A percentile compares a stretch with the other conserved stretches of the same genome.
These are phyloP conservation scores for Vigna nakashimae DNA, from an alignment of 306 rosid genomes.

Conservation along the genomic window DNA sequence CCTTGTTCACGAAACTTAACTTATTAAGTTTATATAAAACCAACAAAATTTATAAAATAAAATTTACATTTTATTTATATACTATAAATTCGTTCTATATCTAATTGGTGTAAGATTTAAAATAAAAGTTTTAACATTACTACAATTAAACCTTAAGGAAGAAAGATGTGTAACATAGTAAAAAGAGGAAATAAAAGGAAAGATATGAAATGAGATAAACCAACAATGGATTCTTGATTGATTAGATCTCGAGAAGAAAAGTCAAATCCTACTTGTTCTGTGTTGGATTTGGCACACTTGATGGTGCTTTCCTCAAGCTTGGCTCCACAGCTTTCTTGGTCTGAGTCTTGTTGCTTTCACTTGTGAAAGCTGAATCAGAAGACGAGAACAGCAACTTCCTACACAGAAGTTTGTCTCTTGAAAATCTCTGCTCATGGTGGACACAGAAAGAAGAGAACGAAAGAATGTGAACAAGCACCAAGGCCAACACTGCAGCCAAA, in stretches of 20 bases:
- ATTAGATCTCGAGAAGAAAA: not conserved
- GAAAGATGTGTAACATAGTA: not conserved
- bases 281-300: conserved; percentile 60
- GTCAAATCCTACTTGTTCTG: conserved; percentile 55
- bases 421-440: conserved; percentile 41
- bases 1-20: not conserved
- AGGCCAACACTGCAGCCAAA: conserved; percentile 47
- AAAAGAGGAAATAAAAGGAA: not conserved
- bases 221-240: not conserved
- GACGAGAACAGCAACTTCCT: conserved; percentile 55
- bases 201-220: conserved; percentile 17
- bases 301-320: conserved; percentile 54
- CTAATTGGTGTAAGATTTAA: too few species aligned
- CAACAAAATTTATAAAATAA: too few species aligned
- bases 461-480: conserved; percentile 49
- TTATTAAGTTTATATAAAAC: too few species aligned
- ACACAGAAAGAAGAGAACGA: conserved; percentile 45
- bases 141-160: conserved; percentile 12
- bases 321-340: conserved; percentile 62
- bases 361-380: conserved; percentile 41
- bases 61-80: too few species aligned
- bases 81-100: too few species aligned
- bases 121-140: not conserved
- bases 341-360: conserved; percentile 40
- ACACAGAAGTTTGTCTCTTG: conserved; percentile 41